These are phyloP conservation scores for Kappamyces sp. DNA, from an alignment of 192 early-diverging fungal species.

Conservation along the genomic window DNA sequence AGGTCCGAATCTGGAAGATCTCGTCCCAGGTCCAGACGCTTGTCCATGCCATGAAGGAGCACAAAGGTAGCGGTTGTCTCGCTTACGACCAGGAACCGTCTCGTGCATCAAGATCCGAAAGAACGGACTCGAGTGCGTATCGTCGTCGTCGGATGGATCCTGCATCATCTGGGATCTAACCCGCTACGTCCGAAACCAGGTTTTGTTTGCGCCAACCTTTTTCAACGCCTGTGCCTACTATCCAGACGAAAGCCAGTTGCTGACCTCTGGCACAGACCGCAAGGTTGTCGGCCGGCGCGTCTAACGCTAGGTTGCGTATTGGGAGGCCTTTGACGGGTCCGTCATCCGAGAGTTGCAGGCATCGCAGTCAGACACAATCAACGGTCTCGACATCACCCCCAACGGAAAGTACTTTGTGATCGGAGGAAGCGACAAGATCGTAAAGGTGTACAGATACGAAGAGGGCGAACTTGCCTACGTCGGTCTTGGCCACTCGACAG, in stretches of 20 bases:
- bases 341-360: slow-evolving; percentile 57
- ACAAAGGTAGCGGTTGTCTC: slow-evolving; percentile 35
- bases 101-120: slow-evolving; percentile 56
- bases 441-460: slow-evolving; percentile 57
- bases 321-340: slow-evolving; percentile 57
- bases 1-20: slow-evolving; percentile 54
- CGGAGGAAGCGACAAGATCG: slow-evolving; percentile 55
- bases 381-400: slow-evolving; percentile 49
- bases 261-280: slow-evolving; percentile 55
- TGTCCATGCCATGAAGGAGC: slow-evolving; percentile 55
- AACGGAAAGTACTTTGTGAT: slow-evolving; percentile 52
- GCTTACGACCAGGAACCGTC: slow-evolving; percentile 34
- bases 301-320: slow-evolving; percentile 45
- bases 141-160: slow-evolving; percentile 46
- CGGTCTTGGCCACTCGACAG: slow-evolving; percentile 54
- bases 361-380: slow-evolving; percentile 53
- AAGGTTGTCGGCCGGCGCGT: slow-evolving; percentile 27
- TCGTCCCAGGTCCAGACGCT: slow-evolving; percentile 35
- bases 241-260: slow-evolving; percentile 52
- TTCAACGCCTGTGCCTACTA: slow-evolving; percentile 53
- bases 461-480: slow-evolving; percentile 49
- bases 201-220: slow-evolving; percentile 54
- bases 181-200: slow-evolving; percentile 57
- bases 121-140: slow-evolving; percentile 55
- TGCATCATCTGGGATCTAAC: slow-evolving; percentile 58